Evolutionary conservation across 768 basidiomycete species (phyloP), one percentile per base, ranked within the genome.

Genomic region (Naganishia antarctica): DNA sequence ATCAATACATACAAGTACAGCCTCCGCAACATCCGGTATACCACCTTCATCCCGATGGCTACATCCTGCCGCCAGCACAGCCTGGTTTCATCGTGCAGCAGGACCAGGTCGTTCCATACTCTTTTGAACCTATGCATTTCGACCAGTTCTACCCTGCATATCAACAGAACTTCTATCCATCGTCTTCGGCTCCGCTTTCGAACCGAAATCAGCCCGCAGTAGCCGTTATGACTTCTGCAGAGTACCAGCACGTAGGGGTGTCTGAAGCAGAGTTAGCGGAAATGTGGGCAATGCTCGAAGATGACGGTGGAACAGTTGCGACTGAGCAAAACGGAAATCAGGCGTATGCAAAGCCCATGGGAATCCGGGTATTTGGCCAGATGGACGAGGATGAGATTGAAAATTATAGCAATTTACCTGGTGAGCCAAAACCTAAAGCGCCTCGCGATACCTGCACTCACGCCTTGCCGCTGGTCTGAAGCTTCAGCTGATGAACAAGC

Each of bases 251-350:
- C 21, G 61, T 63, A 6, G 69, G 64, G 2, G 53, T 53, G 15
- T 60, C 63, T 21, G 69, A 69, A 45, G 63, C 63, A 28, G 67
- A 72, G n/a, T 34, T 70, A 45, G 68, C 66, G 23, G 71, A 68
- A 23, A 58, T 72, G 63, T 72, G 71, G 71, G 66, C 69, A 41
- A 15, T 66, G 34, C 41, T 68, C 25, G 67, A 70, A 29, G 69
- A 70, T 15, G 65, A 67, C 28, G 46, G 8, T 31, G 47, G 50
- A 29, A 2, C 29, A 25, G 44, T 43, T 21, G 58, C 7, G 5
- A 5, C 18, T 4, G 21, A 59, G 29, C 21, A 37, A 21, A 23
- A 29, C 25, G 15, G 29, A 26, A 40, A 29, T 15, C 59, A 44
- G 45, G 28, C 6, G 23, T 28, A 31, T 4, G 6, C 34, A 9